Conservation (phyloP, 2,329 filamentous ascomycete species). For the Botrytis aclada region DNA sequence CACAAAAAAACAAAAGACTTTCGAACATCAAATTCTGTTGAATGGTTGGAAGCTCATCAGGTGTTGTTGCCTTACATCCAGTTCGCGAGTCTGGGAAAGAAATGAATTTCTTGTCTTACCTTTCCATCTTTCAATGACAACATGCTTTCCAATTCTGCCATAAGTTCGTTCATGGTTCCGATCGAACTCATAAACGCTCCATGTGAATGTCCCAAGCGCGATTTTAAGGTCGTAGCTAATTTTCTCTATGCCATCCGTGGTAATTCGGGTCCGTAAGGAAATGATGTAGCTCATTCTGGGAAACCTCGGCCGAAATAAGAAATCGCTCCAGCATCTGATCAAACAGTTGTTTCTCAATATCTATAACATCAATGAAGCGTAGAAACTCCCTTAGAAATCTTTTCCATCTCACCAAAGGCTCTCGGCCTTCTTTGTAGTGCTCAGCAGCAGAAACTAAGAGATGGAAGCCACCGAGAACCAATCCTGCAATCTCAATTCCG, state of each 20-base stretch:
- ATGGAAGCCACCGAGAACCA: slow-evolving; percentile 30
- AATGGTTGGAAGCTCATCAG: too few species aligned
- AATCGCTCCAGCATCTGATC: slow-evolving; percentile 26
- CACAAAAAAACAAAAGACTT: too few species aligned
- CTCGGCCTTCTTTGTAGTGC: slow-evolving; percentile 31
- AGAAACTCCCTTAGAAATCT: slow-evolving; percentile 28
- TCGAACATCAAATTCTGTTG: too few species aligned
- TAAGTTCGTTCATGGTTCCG: slow-evolving; percentile 24
- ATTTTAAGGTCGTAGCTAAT: slow-evolving; percentile 22
- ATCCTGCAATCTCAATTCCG: slow-evolving; percentile 25
- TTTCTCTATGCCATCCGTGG: slow-evolving; percentile 26
- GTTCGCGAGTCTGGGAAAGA: background rate
- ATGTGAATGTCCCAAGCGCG: slow-evolving; percentile 25
- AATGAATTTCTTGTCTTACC: slow-evolving; percentile 20
- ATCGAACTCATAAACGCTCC: slow-evolving; percentile 27
- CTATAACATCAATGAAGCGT: slow-evolving; percentile 28
- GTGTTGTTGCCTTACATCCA: too few species aligned
- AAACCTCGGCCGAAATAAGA: slow-evolving; percentile 26
- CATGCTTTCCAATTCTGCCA: slow-evolving; percentile 26
- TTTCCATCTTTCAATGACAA: slow-evolving; percentile 30
- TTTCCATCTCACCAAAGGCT: slow-evolving; percentile 31
- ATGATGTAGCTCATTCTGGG: slow-evolving; percentile 24
- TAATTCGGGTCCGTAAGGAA: slow-evolving; percentile 25
- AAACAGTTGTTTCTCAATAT: slow-evolving; percentile 30
- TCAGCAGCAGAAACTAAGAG: slow-evolving; percentile 29